These are phyloP conservation scores for Cylindrotheca fusiformis DNA, from an alignment of 108 stramenopile species.

Conservation along the genomic window DNA sequence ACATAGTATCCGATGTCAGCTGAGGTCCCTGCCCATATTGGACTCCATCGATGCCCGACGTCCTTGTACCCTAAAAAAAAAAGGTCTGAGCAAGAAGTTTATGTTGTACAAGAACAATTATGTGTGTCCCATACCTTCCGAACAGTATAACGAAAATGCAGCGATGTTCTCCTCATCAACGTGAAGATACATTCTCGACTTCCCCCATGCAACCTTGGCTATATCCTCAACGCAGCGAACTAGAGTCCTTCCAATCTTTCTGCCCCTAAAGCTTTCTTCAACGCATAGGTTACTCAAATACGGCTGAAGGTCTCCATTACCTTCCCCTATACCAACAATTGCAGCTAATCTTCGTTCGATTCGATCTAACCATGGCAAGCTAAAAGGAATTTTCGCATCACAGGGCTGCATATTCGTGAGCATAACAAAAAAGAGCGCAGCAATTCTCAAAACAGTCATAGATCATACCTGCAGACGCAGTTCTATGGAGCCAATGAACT, in stretches of 20 bases:
- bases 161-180: slow-evolving; percentile 80
- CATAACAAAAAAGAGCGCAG: background rate
- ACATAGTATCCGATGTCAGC: slow-evolving; percentile 78
- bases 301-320: slow-evolving; percentile 54
- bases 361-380: slow-evolving; percentile 74
- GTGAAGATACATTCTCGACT: slow-evolving; percentile 69
- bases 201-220: slow-evolving; percentile 59
- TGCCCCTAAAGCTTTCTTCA: slow-evolving; percentile 49
- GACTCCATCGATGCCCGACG: slow-evolving; percentile 78
- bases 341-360: slow-evolving; percentile 59
- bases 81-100: background rate
- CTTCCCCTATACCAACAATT: slow-evolving; percentile 35
- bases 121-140: slow-evolving; percentile 36
- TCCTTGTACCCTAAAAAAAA: slow-evolving; percentile 26
- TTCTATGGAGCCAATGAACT: slow-evolving; percentile 78
- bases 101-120: slow-evolving; percentile 5
- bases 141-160: slow-evolving; percentile 68
- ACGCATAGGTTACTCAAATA: slow-evolving; percentile 86
- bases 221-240: slow-evolving; percentile 80
- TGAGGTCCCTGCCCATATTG: slow-evolving; percentile 74
- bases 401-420: slow-evolving; percentile 37
- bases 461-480: slow-evolving; percentile 53
- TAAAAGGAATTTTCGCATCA: slow-evolving; percentile 87
- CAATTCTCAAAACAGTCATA: background rate
- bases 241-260: slow-evolving; percentile 64